phyloP scores from a whole-genome alignment of 306 rosid species.

The Prunus armeniaca region DNA sequence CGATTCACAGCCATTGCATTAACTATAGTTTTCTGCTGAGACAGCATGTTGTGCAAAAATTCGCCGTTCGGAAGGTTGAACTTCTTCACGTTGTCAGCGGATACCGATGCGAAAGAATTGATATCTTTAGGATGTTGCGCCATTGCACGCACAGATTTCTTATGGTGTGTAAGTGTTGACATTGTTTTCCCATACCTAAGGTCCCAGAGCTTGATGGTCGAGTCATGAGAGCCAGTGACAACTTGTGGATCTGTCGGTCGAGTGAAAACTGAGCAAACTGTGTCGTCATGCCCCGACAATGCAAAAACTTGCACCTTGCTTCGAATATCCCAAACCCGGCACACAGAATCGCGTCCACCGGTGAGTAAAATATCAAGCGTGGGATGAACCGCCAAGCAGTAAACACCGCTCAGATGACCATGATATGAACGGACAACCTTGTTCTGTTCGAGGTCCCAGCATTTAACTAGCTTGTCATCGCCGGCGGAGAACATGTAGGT shows the following conservation, averaged over 20 bases:
- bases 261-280: conserved; percentile 91
- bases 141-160: conserved; percentile 93
- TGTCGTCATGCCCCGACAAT: conserved; percentile 83
- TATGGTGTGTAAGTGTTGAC: conserved; percentile 70
- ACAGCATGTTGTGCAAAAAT: conserved; percentile 94
- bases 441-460: conserved; percentile 99
- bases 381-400: conserved; percentile 93
- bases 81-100: conserved; percentile 92
- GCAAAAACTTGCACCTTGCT: conserved; percentile 85
- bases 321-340: conserved; percentile 99
- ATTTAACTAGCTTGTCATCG: conserved; percentile 96
- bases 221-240: conserved; percentile 91
- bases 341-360: conserved; percentile 98
- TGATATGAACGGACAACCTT: conserved; percentile 94
- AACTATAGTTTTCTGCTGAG: conserved; percentile 94
- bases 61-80: conserved; percentile 91
- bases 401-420: conserved; percentile 97
- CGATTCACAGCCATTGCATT: conserved; percentile 98
- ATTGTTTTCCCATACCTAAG: conserved; percentile 54
- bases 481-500: conserved; percentile 99
- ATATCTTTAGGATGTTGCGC: conserved; percentile 92
- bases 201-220: conserved; percentile 95
- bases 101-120: conserved; percentile 91
- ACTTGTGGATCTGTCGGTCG: conserved; percentile 96
- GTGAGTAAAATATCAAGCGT: conserved; percentile 83